Percentiles rank a stretch among this genome's conserved stretches.
phyloP scores from a whole-genome alignment of 1,139 yeast species.

The Hyphopichia khmerensis region DNA sequence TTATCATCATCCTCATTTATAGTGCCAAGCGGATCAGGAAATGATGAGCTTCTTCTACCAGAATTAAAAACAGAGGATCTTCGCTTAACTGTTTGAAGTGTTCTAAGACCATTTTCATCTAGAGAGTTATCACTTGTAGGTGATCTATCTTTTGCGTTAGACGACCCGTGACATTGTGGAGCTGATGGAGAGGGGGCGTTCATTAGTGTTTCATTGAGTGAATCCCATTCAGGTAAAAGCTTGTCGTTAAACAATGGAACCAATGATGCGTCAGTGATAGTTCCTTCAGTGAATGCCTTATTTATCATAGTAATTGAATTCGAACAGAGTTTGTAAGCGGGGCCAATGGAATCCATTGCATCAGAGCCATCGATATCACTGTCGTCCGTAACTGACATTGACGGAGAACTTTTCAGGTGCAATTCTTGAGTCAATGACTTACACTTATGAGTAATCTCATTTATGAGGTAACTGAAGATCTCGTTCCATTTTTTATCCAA shows the following conservation, averaged over 20 bases:
- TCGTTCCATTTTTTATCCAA: conserved; percentile 59
- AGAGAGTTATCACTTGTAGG: background rate
- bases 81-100: conserved; percentile 14
- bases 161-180: background rate
- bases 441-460: conserved; percentile 35
- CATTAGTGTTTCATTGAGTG: conserved; percentile 18
- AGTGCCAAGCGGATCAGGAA: background rate
- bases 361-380: background rate
- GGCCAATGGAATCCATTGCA: conserved; percentile 17
- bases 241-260: conserved; percentile 21
- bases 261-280: conserved; percentile 19
- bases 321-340: conserved; percentile 31
- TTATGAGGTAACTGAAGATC: conserved; percentile 44
- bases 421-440: conserved; percentile 25
- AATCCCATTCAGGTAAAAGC: conserved; percentile 32
- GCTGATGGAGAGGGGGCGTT: conserved; percentile 1
- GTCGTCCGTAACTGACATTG: too few species aligned
- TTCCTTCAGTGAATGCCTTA: conserved; percentile 30
- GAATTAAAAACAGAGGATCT: conserved; percentile 1
- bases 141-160: background rate
- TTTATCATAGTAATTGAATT: conserved; percentile 31
- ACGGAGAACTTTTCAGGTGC: background rate
- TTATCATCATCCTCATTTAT: background rate
- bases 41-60: background rate
- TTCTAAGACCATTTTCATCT: conserved; percentile 15